Conservation (phyloP, 371 early-diverging fungal genomes). For the Zancudomyces culisetae region DNA sequence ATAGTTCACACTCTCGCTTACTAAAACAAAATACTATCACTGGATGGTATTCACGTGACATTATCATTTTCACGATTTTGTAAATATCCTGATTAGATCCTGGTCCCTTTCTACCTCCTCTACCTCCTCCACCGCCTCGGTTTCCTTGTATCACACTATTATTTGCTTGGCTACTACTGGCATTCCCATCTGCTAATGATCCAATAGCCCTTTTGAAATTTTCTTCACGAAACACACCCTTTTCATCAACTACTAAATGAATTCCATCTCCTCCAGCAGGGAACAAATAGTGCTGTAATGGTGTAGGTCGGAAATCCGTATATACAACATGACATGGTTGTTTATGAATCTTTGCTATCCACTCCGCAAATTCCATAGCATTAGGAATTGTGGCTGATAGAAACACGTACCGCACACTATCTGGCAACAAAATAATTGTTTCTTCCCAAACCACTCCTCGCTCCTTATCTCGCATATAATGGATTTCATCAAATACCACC, state of each 20-base stretch:
- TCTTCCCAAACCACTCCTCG: conserved; percentile 99
- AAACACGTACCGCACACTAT: conserved; percentile 88
- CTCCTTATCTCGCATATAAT: conserved; percentile 94
- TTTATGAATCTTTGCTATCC: conserved; percentile 92
- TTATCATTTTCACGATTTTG: conserved; percentile 89
- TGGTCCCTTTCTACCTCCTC: conserved; percentile 34
- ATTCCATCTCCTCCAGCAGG: conserved; percentile 89
- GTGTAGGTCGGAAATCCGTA: conserved; percentile 98
- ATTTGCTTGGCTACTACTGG: conserved; percentile 26
- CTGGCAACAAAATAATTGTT: conserved; percentile 92
- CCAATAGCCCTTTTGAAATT: conserved; percentile 83
- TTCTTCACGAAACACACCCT: conserved; percentile 80
- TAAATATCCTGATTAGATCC: conserved; percentile 82
- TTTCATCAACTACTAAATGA: conserved; percentile 90
- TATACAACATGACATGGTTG: conserved; percentile 98
- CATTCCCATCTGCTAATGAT: conserved; percentile 39
- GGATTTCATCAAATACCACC: conserved; percentile 99
- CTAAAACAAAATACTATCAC: conserved; percentile 98
- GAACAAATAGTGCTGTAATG: conserved; percentile 93
- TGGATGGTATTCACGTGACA: conserved; percentile 85
- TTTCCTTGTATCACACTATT: conserved; percentile 16
- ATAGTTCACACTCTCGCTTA: conserved; percentile 90
- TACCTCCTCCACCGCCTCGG: conserved; percentile 21
- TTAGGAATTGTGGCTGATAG: conserved; percentile 99
- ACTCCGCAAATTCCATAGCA: conserved; percentile 98